phyloP scores from a whole-genome alignment of 805 yeast species.

The Phaffomyces opuntiae region DNA sequence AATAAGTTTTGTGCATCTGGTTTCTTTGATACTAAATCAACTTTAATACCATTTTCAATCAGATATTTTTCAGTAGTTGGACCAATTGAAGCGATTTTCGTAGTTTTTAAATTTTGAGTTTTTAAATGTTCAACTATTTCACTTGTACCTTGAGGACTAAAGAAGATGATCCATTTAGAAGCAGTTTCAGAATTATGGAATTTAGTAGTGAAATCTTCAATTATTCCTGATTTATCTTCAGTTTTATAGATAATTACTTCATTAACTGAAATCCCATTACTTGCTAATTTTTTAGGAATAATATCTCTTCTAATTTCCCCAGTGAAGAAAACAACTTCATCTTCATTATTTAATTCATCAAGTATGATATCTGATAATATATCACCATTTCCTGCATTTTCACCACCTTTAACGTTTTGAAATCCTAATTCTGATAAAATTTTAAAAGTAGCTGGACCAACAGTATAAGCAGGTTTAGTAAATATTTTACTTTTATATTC shows the following conservation, averaged over 20 bases:
- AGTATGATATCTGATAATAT: constrained; percentile 59
- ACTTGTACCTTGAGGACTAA: constrained; percentile 86
- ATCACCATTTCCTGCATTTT: constrained; percentile 74
- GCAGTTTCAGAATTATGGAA: constrained; percentile 7
- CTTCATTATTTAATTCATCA: constrained; percentile 13
- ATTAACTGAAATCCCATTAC: constrained; percentile 35
- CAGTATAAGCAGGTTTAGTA: constrained; percentile 64
- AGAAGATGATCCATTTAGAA: constrained; percentile 69
- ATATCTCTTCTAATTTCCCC: constrained; percentile 82
- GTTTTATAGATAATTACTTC: constrained; percentile 73
- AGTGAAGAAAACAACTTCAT: constrained; percentile 61
- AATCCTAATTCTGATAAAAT: constrained; percentile 61
- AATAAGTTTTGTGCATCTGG: constrained; percentile 65
- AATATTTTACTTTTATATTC: constrained; percentile 26
- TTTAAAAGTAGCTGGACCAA: constrained; percentile 81
- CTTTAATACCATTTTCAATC: constrained; percentile 40
- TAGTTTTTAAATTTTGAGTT: constrained; percentile 5
- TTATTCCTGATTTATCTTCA: constrained; percentile 38
- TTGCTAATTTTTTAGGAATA: constrained; percentile 54
- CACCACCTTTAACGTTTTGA: constrained; percentile 61
- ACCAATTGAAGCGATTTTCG: constrained; percentile 74
- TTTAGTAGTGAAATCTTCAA: constrained; percentile 27
- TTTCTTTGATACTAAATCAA: constrained; percentile 57
- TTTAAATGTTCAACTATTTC: constrained; percentile 44
- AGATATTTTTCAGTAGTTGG: constrained; percentile 80